These are phyloP conservation scores for Golubevia pallescens DNA, from an alignment of 1,284 basidiomycete genomes.

Conservation along the genomic window DNA sequence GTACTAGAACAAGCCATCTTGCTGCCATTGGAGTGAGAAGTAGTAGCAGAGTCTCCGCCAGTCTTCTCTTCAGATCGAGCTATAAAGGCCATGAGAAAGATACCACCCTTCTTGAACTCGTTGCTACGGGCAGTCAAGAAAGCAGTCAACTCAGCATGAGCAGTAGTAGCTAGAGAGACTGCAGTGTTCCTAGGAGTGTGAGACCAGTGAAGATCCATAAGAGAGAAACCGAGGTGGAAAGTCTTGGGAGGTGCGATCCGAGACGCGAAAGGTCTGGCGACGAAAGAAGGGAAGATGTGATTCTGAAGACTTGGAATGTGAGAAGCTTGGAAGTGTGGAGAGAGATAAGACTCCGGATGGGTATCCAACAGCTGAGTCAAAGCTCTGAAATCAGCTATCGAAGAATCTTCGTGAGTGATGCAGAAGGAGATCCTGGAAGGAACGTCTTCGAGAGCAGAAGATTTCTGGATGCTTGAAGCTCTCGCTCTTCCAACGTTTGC, in stretches of 20 bases:
- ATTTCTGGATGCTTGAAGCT: not conserved
- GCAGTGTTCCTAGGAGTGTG: conserved; percentile 43
- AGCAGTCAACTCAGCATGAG: conserved; percentile 53
- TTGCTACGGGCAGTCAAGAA: conserved; percentile 48
- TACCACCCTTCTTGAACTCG: conserved; percentile 53
- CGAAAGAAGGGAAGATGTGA: conserved; percentile 40
- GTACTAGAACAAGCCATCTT: conserved; percentile 5
- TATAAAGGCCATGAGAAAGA: conserved; percentile 54
- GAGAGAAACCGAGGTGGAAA: conserved; percentile 47
- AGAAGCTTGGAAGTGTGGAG: conserved; percentile 45
- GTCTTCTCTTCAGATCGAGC: conserved; percentile 36
- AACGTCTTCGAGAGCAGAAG: conserved; percentile 14
- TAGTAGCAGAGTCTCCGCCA: not conserved
- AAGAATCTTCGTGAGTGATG: conserved; percentile 51
- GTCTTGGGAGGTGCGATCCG: conserved; percentile 48
- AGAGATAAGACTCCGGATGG: conserved; percentile 47
- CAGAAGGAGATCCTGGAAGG: conserved; percentile 40
- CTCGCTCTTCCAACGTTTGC: not conserved
- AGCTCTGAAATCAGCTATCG: conserved; percentile 46
- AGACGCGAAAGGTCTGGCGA: conserved; percentile 49
- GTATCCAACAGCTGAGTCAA: conserved; percentile 45
- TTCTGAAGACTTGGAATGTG: conserved; percentile 44
- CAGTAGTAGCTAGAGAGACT: conserved; percentile 43
- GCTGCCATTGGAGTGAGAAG: not conserved
- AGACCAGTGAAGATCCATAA: conserved; percentile 62